Evolutionary conservation across 2,329 filamentous ascomycete species (phyloP).

Genomic region (Epichloe bromicola): DNA sequence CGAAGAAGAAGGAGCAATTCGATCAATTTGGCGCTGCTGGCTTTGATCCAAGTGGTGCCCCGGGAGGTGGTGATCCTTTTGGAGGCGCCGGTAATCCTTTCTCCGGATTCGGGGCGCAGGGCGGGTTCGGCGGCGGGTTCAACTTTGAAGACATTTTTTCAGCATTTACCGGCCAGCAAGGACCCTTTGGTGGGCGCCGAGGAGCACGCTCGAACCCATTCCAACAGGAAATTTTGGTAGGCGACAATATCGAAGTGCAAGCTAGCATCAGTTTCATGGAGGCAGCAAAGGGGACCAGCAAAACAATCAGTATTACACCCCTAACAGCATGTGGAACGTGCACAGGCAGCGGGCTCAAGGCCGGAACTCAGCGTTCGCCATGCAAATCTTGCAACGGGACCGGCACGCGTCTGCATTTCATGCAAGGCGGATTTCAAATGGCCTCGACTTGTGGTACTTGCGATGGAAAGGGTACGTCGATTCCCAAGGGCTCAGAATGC

Average conservation of each 20-base stretch:
- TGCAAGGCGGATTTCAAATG: conserved; percentile 94
- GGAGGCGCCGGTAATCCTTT: conserved; percentile 54
- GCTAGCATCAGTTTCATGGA: conserved; percentile 92
- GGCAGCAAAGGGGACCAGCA: conserved; percentile 78
- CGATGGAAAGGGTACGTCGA: conserved; percentile 61
- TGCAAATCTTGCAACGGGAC: conserved; percentile 79
- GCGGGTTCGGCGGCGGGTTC: conserved; percentile 69
- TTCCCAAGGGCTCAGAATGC: conserved; percentile 74
- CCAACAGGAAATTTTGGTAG: conserved; percentile 69
- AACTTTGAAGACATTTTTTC: conserved; percentile 95
- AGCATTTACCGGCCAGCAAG: conserved; percentile 55
- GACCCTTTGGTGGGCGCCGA: conserved; percentile 39
- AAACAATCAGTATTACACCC: conserved; percentile 79
- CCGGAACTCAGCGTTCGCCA: conserved; percentile 56
- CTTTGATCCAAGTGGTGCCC: conserved; percentile 64
- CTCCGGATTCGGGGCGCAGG: conserved; percentile 34
- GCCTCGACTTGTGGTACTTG: conserved; percentile 76
- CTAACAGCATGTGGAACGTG: conserved; percentile 73
- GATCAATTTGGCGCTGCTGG: conserved; percentile 82
- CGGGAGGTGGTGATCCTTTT: conserved; percentile 48
- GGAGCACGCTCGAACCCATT: conserved; percentile 52
- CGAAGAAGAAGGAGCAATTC: conserved; percentile 84
- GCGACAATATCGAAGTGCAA: conserved; percentile 92
- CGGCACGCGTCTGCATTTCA: conserved; percentile 74
- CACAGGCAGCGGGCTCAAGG: conserved; percentile 69